Percentiles rank a stretch among this genome's conserved stretches.
Conservation (phyloP, 345 rosid genomes). For the Citrus australasica region DNA sequence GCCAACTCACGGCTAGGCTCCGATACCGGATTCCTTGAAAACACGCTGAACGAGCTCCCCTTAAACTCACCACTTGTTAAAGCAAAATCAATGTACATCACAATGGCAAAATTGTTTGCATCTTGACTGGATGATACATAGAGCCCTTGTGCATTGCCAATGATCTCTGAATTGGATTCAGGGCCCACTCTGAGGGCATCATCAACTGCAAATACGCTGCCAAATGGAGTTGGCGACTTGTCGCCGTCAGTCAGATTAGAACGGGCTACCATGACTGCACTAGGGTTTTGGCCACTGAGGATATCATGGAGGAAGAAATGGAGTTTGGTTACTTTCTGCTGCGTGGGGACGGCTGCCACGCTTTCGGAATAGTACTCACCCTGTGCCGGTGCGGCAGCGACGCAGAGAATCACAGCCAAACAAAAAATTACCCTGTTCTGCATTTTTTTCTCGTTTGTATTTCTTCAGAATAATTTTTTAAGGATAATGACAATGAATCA, state of each 20-base stretch:
- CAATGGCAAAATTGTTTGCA: conserved; percentile 9
- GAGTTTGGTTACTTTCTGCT: conserved; percentile 46
- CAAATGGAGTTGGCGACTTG: conserved; percentile 49
- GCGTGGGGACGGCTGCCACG: neutral
- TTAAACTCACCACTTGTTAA: conserved; percentile 36
- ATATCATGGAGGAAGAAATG: conserved; percentile 71
- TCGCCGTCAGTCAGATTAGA: conserved; percentile 19
- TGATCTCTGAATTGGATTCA: conserved; percentile 20
- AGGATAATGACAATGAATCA: neutral
- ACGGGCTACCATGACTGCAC: conserved; percentile 47
- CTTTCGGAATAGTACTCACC: conserved; percentile 8
- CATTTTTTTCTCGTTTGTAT: neutral
- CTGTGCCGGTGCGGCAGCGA: neutral
- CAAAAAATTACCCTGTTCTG: neutral
- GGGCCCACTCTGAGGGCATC: conserved; percentile 44
- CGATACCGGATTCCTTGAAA: conserved; percentile 40
- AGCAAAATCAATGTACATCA: conserved; percentile 37
- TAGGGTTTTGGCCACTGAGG: conserved; percentile 50
- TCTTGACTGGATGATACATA: conserved; percentile 31
- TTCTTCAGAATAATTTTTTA: neutral
- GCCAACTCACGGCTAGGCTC: conserved; percentile 37
- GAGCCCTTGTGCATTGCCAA: conserved; percentile 45
- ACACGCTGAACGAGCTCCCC: conserved; percentile 45
- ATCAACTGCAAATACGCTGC: conserved; percentile 34
- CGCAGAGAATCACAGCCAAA: conserved; percentile 3